These are phyloP conservation scores for Chlamydomonas reinhardtii DNA, from an alignment of 163 green algal genomes.

Conservation along the genomic window DNA sequence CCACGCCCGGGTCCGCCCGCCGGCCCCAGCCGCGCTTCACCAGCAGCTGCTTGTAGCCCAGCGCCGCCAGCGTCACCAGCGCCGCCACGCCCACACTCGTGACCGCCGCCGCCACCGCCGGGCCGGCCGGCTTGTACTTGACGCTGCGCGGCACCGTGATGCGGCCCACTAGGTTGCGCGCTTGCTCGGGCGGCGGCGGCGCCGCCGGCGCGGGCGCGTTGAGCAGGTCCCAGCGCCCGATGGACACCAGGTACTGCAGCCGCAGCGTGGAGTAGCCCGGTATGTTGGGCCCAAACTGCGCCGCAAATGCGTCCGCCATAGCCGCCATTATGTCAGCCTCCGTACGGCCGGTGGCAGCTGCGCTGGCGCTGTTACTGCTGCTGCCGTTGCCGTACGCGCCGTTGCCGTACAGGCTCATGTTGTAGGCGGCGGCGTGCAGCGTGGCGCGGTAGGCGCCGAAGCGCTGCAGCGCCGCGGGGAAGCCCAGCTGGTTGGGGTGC, in stretches of 20 bases:
- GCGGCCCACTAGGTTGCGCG: not conserved
- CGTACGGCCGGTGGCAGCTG: not conserved
- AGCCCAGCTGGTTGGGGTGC: conserved; percentile 30
- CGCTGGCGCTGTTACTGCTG: too few relatives aligned
- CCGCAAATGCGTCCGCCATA: not conserved
- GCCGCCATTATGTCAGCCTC: not conserved
- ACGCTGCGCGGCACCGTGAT: too few relatives aligned
- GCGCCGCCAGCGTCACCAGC: not conserved
- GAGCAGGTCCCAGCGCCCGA: conserved; percentile 30
- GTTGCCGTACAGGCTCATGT: not conserved
- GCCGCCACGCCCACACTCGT: not conserved
- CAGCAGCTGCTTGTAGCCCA: conserved; percentile 10
- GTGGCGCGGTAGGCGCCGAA: conserved; percentile 3
- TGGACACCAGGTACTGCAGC: conserved; percentile 37
- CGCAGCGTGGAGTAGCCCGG: conserved; percentile 9
- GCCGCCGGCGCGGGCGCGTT: conserved; percentile 10
- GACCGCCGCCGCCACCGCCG: not conserved
- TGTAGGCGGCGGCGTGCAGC: conserved; percentile 20
- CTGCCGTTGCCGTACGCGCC: not conserved
- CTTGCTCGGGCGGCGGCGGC: conserved; percentile 14
- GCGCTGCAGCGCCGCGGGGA: conserved; percentile 5
- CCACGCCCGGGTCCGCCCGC: conserved; percentile 23
- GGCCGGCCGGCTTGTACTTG: not conserved
- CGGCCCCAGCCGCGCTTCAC: conserved; percentile 4
- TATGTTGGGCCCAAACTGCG: not conserved